Evolutionary conservation across 371 early-diverging fungal species (phyloP), one percentile per base, ranked within the genome.

Genomic region (Apophysomyces trapeziformis): DNA sequence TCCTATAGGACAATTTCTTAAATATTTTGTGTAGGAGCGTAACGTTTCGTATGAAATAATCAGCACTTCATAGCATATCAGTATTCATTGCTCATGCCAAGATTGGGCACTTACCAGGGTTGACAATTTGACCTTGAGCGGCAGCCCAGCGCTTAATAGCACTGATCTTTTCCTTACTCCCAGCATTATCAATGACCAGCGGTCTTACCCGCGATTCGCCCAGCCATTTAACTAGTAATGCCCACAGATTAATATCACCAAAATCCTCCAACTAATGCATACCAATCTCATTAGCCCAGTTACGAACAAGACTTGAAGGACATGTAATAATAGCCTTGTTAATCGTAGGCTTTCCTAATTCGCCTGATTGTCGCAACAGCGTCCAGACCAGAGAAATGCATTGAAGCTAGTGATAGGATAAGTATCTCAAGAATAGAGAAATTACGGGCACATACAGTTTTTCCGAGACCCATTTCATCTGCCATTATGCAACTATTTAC

Each of bases 391-490:
- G 83, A 0, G 97, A 82, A 46, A 98, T 94, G 71, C 96, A 95
- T 89, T 93, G 92, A 7, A 93, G 79, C 82, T 89, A 71, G 26
- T 16, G 8, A 32, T 60, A 38, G 37, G 11, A 36, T 56, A 13
- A 46, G 8, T 18, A 16, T 5, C 21, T 47, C 21, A 50, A 8
- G 21, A 21, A 26, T 1, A 50, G 21, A 8, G 36, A 18, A 2
- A 0, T 12, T 46, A 5, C 35, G 47, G n/a, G 41, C 6, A 60
- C 82, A 61, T 85, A 89, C 86, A 4, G 98, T 97, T 74, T 98
- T 98, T 26, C 98, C 98, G 13, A 98, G 78, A 36, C 98, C 98
- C 97, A 97, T 97, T 74, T 97, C 99, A 79, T 98, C 99, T 3
- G 99, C 99, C 96, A 97, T 96, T 64, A 98, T 98, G 71, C 96